phyloP scores from a whole-genome alignment of 352 stramenopile species.

The Phytopythium chamaehyphon region DNA sequence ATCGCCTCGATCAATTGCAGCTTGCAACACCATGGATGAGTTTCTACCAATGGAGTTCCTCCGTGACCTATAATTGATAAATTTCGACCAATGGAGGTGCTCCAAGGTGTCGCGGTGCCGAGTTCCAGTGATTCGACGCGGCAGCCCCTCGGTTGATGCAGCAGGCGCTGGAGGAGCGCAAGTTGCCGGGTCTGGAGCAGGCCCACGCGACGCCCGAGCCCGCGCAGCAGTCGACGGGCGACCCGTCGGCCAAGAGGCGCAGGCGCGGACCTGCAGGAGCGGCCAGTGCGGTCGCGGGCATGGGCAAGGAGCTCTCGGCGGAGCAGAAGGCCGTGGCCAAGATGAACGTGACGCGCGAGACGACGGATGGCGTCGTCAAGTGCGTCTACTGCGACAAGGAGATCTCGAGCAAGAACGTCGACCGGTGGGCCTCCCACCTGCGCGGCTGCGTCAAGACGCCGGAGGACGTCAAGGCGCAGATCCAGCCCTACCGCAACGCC shows the following conservation, averaged over 20 bases:
- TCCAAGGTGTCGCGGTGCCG: neutral
- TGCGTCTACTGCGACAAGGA: slow-evolving; percentile 84
- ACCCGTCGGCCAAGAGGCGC: slow-evolving; percentile 19
- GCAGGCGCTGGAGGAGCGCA: slow-evolving; percentile 36
- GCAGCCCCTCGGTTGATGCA: slow-evolving; percentile 24
- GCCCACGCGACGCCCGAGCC: slow-evolving; percentile 10
- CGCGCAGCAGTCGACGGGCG: neutral
- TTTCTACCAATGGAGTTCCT: too few species aligned
- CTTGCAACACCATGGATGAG: too few species aligned
- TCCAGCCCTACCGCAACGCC: slow-evolving; percentile 45
- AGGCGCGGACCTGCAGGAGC: slow-evolving; percentile 13
- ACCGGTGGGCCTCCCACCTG: slow-evolving; percentile 79
- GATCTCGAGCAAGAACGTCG: slow-evolving; percentile 80
- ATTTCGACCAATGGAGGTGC: neutral
- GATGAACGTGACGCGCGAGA: slow-evolving; percentile 66
- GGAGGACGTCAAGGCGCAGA: slow-evolving; percentile 73
- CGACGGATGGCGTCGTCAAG: slow-evolving; percentile 58
- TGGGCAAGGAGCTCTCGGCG: slow-evolving; percentile 52
- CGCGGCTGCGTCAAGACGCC: slow-evolving; percentile 72
- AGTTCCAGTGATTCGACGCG: slow-evolving; percentile 2
- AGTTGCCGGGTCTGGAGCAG: slow-evolving; percentile 15
- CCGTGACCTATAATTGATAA: too few species aligned
- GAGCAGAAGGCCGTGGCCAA: slow-evolving; percentile 77
- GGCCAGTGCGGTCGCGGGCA: neutral
- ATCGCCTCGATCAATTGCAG: too few species aligned